Evolutionary conservation across 2,329 filamentous ascomycete species (phyloP).

Genomic region (Escovopsis sp.): DNA sequence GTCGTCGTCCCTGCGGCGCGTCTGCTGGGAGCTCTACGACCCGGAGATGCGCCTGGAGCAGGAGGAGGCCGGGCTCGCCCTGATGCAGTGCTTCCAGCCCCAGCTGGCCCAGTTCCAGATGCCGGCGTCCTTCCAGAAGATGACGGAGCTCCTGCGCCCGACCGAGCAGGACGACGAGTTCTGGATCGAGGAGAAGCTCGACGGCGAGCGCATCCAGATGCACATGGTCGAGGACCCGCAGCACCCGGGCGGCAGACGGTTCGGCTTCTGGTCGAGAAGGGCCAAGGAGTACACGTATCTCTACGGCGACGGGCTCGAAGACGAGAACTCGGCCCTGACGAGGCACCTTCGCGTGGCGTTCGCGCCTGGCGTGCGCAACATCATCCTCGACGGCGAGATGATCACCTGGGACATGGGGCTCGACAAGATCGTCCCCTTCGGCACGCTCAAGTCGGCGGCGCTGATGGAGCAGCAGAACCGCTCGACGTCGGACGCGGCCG

Average conservation of each 20-base stretch:
- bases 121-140: conserved; percentile 59
- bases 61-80: conserved; percentile 55
- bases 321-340: conserved; percentile 63
- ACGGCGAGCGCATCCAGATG: conserved; percentile 93
- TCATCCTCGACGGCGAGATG: conserved; percentile 96
- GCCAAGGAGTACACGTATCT: conserved; percentile 93
- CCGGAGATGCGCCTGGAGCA: conserved; percentile 56
- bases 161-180: conserved; percentile 61
- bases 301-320: conserved; percentile 64
- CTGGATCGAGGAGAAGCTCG: conserved; percentile 96
- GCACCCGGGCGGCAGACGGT: conserved; percentile 53
- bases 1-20: conserved; percentile 73
- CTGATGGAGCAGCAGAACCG: conserved; percentile 54
- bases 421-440: conserved; percentile 77
- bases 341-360: conserved; percentile 69
- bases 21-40: conserved; percentile 87
- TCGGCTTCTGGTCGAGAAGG: conserved; percentile 88
- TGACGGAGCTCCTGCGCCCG: conserved; percentile 52
- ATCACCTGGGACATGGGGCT: conserved; percentile 87
- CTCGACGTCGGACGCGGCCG: conserved; percentile 35
- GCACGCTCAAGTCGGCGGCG: conserved; percentile 83
- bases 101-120: conserved; percentile 89
- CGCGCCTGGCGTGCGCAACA: conserved; percentile 57
- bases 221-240: conserved; percentile 66
- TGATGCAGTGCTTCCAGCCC: conserved; percentile 95